Evolutionary conservation across 176 grass and related monocot species (phyloP).

Genomic region (Oryza longistaminata): DNA sequence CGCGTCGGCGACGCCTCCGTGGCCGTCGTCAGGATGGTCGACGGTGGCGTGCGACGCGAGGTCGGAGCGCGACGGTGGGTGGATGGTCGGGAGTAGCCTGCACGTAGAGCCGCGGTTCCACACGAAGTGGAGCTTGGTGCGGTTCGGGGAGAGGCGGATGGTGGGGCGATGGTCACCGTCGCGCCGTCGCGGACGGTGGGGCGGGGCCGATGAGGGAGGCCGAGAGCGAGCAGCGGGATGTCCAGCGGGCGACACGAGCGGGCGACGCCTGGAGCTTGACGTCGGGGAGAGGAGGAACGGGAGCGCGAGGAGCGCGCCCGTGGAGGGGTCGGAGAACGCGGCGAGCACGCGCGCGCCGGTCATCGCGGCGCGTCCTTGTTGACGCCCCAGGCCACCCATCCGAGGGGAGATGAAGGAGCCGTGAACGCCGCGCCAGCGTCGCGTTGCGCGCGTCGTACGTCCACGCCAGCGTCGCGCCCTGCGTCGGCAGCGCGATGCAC

Average conservation of each 20-base stretch:
- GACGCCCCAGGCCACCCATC: conserved; percentile 91
- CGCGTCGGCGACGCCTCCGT: conserved; percentile 50
- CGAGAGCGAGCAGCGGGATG: conserved; percentile 68
- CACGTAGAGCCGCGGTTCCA: conserved; percentile 97
- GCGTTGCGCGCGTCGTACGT: conserved; percentile 85
- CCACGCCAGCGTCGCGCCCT: conserved; percentile 89
- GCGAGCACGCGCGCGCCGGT: conserved; percentile 75
- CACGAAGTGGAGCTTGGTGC: conserved; percentile 70
- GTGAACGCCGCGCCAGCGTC: conserved; percentile 89
- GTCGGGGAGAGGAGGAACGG: conserved; percentile 76
- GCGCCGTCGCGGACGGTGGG: conserved; percentile 62
- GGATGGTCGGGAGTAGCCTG: conserved; percentile 98
- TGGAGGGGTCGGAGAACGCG: conserved; percentile 84
- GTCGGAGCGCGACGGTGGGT: conserved; percentile 77
- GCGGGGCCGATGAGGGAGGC: conserved; percentile 40
- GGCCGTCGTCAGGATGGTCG: conserved; percentile 82
- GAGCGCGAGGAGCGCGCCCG: conserved; percentile 75
- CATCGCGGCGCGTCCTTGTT: conserved; percentile 83
- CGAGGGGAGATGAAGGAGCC: conserved; percentile 90
- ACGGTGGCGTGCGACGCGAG: conserved; percentile 86
- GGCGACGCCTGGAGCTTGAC: conserved; percentile 82
- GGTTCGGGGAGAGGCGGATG: conserved; percentile 76
- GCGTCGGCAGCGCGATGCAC: conserved; percentile 84
- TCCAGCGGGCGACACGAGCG: conserved; percentile 74
- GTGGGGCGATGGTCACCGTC: conserved; percentile 65